These are phyloP conservation scores for Alternaria conjuncta DNA, from an alignment of 2,329 filamentous ascomycete species.

Conservation along the genomic window DNA sequence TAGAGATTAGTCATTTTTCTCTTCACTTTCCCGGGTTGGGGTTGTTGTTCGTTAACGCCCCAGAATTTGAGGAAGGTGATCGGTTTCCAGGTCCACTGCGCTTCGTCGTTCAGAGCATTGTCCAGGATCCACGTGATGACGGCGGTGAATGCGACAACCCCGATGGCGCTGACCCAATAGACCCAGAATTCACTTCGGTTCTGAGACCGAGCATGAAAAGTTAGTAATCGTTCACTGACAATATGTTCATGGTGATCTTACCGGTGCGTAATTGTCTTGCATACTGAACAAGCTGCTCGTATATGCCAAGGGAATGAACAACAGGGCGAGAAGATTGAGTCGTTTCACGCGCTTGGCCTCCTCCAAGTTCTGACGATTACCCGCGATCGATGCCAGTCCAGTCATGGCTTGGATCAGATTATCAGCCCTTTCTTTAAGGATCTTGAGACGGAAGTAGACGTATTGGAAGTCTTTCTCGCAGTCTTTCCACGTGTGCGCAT, in stretches of 20 bases:
- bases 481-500: constrained; percentile 29
- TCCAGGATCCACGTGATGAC: constrained; percentile 35
- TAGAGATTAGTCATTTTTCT: constrained; percentile 22
- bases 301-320: constrained; percentile 46
- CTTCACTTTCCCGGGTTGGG: not conserved
- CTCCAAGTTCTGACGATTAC: constrained; percentile 43
- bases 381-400: constrained; percentile 42
- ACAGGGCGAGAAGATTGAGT: constrained; percentile 39
- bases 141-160: constrained; percentile 32
- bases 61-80: constrained; percentile 22
- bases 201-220: not conserved
- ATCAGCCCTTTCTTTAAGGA: constrained; percentile 42
- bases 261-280: constrained; percentile 39
- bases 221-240: not conserved
- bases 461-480: constrained; percentile 43
- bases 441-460: constrained; percentile 40
- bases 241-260: not conserved
- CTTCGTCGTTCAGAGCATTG: constrained; percentile 36
- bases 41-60: not conserved
- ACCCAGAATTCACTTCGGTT: constrained; percentile 39
- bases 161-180: constrained; percentile 41
- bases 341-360: constrained; percentile 46
- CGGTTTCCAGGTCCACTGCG: constrained; percentile 29
- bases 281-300: constrained; percentile 44
- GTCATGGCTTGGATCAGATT: constrained; percentile 46